A percentile compares a stretch with the other conserved stretches of the same genome.
These are phyloP conservation scores for Powellomyces hirtus DNA, from an alignment of 192 early-diverging fungal genomes.

Conservation along the genomic window DNA sequence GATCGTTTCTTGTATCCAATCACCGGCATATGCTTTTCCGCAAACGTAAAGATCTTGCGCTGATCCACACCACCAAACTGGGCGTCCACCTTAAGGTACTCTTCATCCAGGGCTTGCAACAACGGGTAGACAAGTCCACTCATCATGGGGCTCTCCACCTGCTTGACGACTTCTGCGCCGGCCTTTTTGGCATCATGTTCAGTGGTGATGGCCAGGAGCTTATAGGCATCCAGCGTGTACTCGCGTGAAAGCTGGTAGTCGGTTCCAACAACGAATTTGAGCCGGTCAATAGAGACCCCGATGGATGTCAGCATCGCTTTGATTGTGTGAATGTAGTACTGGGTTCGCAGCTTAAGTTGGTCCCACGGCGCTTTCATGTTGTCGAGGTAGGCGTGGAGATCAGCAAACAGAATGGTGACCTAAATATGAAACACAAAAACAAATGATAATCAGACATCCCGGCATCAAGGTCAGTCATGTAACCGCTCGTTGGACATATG, in stretches of 20 bases:
- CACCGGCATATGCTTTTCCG: slow-evolving; percentile 90
- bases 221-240: slow-evolving; percentile 91
- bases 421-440: slow-evolving; percentile 29
- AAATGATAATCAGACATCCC: too few species aligned
- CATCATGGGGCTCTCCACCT: slow-evolving; percentile 80
- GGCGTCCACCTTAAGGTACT: slow-evolving; percentile 90
- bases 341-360: slow-evolving; percentile 78
- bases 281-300: slow-evolving; percentile 88
- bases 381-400: slow-evolving; percentile 97
- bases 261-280: slow-evolving; percentile 89
- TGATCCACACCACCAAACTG: slow-evolving; percentile 97
- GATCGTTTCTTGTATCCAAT: slow-evolving; percentile 95
- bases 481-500: slow-evolving; percentile 10
- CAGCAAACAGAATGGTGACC: slow-evolving; percentile 88
- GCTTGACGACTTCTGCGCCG: slow-evolving; percentile 98
- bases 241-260: slow-evolving; percentile 83
- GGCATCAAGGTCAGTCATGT: too few species aligned
- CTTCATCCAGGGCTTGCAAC: slow-evolving; percentile 97
- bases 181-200: slow-evolving; percentile 98
- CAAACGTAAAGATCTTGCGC: slow-evolving; percentile 98
- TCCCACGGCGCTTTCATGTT: slow-evolving; percentile 97
- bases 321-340: slow-evolving; percentile 92
- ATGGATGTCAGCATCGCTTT: slow-evolving; percentile 90
- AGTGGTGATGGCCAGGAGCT: slow-evolving; percentile 76
- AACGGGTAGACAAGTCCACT: slow-evolving; percentile 97